A percentile compares a stretch with the other conserved stretches of the same genome.
These are phyloP conservation scores for Micractinium conductrix DNA, from an alignment of 139 green algal genomes.

Conservation along the genomic window DNA sequence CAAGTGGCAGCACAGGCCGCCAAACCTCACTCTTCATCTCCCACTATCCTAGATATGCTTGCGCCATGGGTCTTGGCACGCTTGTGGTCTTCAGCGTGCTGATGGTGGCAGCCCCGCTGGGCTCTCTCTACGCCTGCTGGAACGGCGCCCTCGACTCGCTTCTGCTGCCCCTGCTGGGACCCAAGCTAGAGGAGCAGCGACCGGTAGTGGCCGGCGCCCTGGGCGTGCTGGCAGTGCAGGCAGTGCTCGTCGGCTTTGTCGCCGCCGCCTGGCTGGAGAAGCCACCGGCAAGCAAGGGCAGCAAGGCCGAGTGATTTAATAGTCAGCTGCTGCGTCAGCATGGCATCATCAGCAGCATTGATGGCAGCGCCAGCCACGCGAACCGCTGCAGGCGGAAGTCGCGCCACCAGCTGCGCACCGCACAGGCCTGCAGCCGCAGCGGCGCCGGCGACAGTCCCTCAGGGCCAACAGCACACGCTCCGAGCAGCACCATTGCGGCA, in stretches of 20 bases:
- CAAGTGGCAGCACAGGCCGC: no score
- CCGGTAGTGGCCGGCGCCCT: constrained; percentile 30
- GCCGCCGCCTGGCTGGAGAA: constrained; percentile 30
- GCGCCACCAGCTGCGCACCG: no score
- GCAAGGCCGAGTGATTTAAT: constrained; percentile 12
- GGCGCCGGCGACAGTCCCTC: not conserved
- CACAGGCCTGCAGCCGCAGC: not conserved
- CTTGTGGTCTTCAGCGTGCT: constrained; percentile 42
- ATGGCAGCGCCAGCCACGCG: not conserved
- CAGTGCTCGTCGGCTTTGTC: constrained; percentile 31
- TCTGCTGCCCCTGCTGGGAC: not conserved
- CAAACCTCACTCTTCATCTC: no score
- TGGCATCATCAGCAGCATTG: not conserved
- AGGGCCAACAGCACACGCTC: not conserved
- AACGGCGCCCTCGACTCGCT: constrained; percentile 29
- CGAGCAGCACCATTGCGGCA: not conserved
- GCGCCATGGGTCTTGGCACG: not conserved
- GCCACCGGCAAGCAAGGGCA: constrained; percentile 1
- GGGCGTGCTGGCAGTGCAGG: constrained; percentile 29
- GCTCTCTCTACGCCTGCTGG: constrained; percentile 6
- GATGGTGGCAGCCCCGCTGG: constrained; percentile 35
- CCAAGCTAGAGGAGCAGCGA: constrained; percentile 11
- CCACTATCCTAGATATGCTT: no score
- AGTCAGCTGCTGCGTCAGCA: not conserved
- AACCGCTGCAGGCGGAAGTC: no score